Evolutionary conservation across 2,329 filamentous ascomycete genomes (phyloP).

Genomic region (Blastomyces gilchristii): DNA sequence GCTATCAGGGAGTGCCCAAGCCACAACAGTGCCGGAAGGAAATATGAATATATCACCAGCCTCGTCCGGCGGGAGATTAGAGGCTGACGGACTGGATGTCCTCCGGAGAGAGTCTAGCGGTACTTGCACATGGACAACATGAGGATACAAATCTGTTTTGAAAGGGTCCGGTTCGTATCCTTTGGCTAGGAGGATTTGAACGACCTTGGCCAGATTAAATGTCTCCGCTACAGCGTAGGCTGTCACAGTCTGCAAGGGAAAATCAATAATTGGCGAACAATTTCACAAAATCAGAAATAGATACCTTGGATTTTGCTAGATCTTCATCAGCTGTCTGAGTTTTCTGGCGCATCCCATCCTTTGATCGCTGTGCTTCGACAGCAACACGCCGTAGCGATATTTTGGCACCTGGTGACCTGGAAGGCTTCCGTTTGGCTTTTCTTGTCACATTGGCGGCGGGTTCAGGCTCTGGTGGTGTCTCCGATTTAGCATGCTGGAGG

Average conservation of each 20-base stretch:
- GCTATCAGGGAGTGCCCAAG: constrained; percentile 75
- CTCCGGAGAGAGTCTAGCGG: constrained; percentile 38
- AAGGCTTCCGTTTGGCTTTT: constrained; percentile 39
- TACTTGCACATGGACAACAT: constrained; percentile 53
- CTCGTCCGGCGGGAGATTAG: constrained; percentile 34
- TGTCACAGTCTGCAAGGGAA: constrained; percentile 41
- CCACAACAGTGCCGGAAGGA: constrained; percentile 83
- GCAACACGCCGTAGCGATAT: constrained; percentile 76
- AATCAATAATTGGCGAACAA: not conserved
- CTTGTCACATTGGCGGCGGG: constrained; percentile 16
- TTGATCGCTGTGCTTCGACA: constrained; percentile 64
- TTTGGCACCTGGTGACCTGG: constrained; percentile 48
- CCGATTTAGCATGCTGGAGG: constrained; percentile 36
- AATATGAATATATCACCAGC: constrained; percentile 90
- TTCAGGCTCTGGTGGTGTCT: constrained; percentile 15
- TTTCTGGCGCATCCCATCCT: constrained; percentile 43
- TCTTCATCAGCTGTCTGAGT: constrained; percentile 30
- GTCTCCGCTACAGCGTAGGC: constrained; percentile 59
- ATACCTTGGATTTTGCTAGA: constrained; percentile 30
- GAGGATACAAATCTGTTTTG: constrained; percentile 52
- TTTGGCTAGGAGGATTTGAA: constrained; percentile 46
- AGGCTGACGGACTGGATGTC: constrained; percentile 32
- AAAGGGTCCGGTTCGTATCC: constrained; percentile 55
- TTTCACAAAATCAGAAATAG: not conserved
- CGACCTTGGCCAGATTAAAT: constrained; percentile 51